Percentiles rank a stretch among this genome's conserved stretches.
Evolutionary conservation across 2,329 filamentous ascomycete species (phyloP).

Genomic region (Paraphaeosphaeria minitans): DNA sequence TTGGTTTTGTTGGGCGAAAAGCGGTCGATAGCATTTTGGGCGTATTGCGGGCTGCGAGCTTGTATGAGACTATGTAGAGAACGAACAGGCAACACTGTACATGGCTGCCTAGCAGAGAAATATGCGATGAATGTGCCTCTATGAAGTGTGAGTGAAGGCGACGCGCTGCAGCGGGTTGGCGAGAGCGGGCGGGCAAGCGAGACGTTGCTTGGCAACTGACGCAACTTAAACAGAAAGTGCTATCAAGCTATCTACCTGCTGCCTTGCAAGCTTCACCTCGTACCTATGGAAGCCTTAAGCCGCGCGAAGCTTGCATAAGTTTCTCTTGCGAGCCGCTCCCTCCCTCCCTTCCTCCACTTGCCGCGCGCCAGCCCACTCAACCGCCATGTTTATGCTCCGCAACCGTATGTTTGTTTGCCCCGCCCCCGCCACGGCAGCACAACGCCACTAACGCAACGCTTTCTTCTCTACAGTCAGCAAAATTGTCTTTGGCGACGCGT

Average conservation of each 20-base stretch:
- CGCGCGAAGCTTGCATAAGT: conserved; percentile 25
- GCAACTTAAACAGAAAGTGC: conserved; percentile 14
- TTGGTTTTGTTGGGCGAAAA: conserved; percentile 18
- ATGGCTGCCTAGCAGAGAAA: neutral
- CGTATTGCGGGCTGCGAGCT: conserved; percentile 11
- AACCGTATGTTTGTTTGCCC: conserved; percentile 41
- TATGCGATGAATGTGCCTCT: neutral
- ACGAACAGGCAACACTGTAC: conserved; percentile 11
- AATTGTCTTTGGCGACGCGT: conserved; percentile 85
- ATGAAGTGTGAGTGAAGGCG: neutral
- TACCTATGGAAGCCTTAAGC: conserved; percentile 22
- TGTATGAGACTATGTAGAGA: conserved; percentile 26
- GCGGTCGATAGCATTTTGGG: conserved; percentile 22
- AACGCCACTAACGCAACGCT: conserved; percentile 32
- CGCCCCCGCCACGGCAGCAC: conserved; percentile 32
- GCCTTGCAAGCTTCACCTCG: conserved; percentile 21
- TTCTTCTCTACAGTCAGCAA: conserved; percentile 72
- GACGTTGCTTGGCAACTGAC: conserved; percentile 16
- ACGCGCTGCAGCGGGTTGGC: conserved; percentile 12
- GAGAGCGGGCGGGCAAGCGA: conserved; percentile 7
- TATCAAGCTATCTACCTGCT: conserved; percentile 24
- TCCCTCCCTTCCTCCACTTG: conserved; percentile 12
- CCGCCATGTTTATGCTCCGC: conserved; percentile 49
- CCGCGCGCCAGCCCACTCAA: conserved; percentile 2
- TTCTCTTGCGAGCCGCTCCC: conserved; percentile 19